Evolutionary conservation across 2,329 filamentous ascomycete genomes (phyloP), one percentile per base, ranked within the genome.

Genomic region (Verticillium klebahnii): DNA sequence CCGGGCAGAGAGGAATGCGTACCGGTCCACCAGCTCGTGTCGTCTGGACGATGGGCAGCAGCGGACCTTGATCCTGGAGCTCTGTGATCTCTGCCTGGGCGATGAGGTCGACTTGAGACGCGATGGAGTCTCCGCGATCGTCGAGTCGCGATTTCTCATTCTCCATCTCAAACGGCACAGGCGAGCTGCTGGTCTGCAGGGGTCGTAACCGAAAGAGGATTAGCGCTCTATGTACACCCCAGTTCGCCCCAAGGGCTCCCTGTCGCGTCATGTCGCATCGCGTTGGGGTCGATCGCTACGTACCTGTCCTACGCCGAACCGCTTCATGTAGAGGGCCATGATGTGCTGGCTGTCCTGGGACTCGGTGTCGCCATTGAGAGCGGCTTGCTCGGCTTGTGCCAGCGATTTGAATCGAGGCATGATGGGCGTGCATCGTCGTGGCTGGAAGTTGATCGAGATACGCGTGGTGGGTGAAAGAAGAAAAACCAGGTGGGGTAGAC

Each of bases 341-440:
- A 81, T 69, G 31, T 71, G 69, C 69, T 80, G 78, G 70, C 76
- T 81, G 67, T 81, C 78, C 65, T 80, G 78, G 8, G 77, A 75
- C 60, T 78, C 77, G 63, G 72, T 69, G 61, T 63, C 69, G 59
- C 72, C 75, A 5, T 72, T 66, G 8, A 71, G 56, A 3, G 65
- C 70, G 62, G 62, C 67, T 14, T 67, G 65, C 23, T 71, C 72
- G 5, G 71, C 72, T 57, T 70, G 65, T 56, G 57, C 62, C 39
- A 74, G 66, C 66, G 67, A 71, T 60, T 66, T 62, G 37, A 67
- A 63, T 23, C 65, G 65, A 62, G 68, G 69, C 74, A 77, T 77
- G 31, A 58, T 66, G 60, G 25, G 9, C 14, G 25, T 14, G 29
- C 29, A 56, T 56, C n/a, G 25, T 12, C 19, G 54, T 50, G 54